Conservation (phyloP, 2,329 filamentous ascomycete species). For the Clonostachys byssicola region DNA sequence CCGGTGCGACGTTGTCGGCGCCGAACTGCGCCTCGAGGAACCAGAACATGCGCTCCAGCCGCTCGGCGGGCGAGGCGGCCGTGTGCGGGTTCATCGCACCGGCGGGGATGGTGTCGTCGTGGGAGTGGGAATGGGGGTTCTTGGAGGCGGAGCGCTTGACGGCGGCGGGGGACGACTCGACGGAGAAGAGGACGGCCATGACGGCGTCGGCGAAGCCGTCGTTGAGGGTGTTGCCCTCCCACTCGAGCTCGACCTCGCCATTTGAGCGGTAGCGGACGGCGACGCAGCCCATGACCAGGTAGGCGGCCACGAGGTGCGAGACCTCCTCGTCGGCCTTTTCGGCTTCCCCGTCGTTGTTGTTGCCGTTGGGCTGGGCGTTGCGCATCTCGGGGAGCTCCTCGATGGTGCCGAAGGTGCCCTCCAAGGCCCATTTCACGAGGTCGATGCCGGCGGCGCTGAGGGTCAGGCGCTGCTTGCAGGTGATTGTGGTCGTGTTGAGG, state of each 20-base stretch:
- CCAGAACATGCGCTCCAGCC: constrained; percentile 82
- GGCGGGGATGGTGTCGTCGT: constrained; percentile 37
- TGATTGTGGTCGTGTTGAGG: constrained; percentile 91
- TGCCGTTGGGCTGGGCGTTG: constrained; percentile 27
- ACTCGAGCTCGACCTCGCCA: constrained; percentile 85
- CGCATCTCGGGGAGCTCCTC: constrained; percentile 61
- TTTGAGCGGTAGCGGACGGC: constrained; percentile 72
- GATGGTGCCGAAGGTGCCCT: constrained; percentile 88
- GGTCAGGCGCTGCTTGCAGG: constrained; percentile 85
- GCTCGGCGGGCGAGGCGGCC: constrained; percentile 66
- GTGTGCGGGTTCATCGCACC: constrained; percentile 63
- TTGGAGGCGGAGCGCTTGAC: constrained; percentile 63
- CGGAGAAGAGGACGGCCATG: constrained; percentile 85
- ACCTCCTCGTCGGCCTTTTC: constrained; percentile 65
- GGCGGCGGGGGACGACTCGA: constrained; percentile 90
- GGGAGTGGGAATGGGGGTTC: constrained; percentile 21
- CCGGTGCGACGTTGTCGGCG: constrained; percentile 72
- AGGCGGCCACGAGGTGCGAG: constrained; percentile 47
- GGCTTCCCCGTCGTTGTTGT: constrained; percentile 26
- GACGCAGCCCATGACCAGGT: constrained; percentile 86
- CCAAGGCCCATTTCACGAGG: constrained; percentile 88
- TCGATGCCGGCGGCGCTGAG: constrained; percentile 87
- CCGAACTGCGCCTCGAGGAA: constrained; percentile 98
- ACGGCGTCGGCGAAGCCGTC: constrained; percentile 97
- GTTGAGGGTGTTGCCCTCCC: constrained; percentile 97